Base-by-base conservation (phyloP, 2,329 filamentous ascomycete species). In the Pyricularia pennisetigena region DNA sequence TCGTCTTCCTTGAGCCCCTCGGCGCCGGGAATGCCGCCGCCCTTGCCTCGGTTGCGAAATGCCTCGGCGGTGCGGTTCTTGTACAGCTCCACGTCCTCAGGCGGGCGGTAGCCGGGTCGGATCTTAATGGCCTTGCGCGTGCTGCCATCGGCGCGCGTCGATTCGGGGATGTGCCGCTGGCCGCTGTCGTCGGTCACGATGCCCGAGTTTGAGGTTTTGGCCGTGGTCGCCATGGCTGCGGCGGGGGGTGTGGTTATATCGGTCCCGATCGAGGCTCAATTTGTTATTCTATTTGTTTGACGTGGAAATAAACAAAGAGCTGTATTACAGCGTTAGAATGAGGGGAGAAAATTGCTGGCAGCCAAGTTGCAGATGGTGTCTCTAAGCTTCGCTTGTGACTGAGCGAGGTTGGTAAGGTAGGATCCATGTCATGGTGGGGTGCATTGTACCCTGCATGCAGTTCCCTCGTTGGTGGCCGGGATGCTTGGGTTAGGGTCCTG, bases 81-180 rank as follows among this genome's bases (percentile, higher is more conserved):
- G 85, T 99, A 99, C 64, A 97, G 84, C 76, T 97, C 93, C 71
- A 98, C 90, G 79, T 99, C 95, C 80, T 99, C 95, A 0, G 94
- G 93, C 1, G 95, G 96, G 41, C 89, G 89, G 79, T 97, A 99
- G 68, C 95, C 96, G 0, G 95, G 94, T 32, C 93, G 88, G 70
- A 99, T 93, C 75, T 92, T 92, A 76, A 98, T 98, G 75, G 97
- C 94, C 76, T 92, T 96, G 68, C 95, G 88, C n/a, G 92, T 92
- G 66, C 90, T 93, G 69, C 95, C 95, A 76, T 99, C 95, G 28
- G 95, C 81, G 68, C 96, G 90, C 62, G 88, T 82, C 0, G 94
- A 98, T 62, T 94, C 87, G 29, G 95, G 95, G 69, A 99, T 98
- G 73, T 93, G 90, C 63, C 94, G 91, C 76, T 93, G 87, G 75